Conservation (phyloP, 352 stramenopile genomes). For the Peronospora destructor region DNA sequence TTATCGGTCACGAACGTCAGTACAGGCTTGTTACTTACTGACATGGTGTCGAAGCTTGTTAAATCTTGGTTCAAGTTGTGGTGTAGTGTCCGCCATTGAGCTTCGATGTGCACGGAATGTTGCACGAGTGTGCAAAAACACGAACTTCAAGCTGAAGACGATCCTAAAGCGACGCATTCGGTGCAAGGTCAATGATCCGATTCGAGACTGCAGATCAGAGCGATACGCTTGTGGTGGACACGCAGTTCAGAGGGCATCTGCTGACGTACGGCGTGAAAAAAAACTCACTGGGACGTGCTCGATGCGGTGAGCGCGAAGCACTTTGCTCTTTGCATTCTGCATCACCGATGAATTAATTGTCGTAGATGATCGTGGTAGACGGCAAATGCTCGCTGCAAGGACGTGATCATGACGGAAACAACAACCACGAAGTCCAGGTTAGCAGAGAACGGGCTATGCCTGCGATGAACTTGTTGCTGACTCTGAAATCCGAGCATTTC, state of each 20-base stretch:
- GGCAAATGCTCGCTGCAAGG: conserved; percentile 90
- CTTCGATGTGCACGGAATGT: conserved; percentile 19
- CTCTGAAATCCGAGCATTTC: no score
- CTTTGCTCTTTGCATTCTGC: conserved; percentile 55
- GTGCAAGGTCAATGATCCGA: no score
- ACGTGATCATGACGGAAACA: conserved; percentile 69
- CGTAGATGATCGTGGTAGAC: conserved; percentile 83
- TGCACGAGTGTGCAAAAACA: conserved; percentile 8
- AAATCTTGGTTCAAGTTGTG: no score
- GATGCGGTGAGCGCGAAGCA: conserved; percentile 83
- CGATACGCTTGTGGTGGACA: conserved; percentile 86
- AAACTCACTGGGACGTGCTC: conserved; percentile 87
- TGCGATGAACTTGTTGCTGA: conserved; percentile 78
- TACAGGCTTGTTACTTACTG: conserved; percentile 35
- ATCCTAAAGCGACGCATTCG: no score
- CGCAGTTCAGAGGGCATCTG: conserved; percentile 65
- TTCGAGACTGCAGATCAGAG: no score
- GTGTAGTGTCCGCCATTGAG: conserved; percentile 2
- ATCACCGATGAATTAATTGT: conserved; percentile 22
- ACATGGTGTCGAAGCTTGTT: conserved; percentile 12
- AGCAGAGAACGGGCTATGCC: conserved; percentile 60
- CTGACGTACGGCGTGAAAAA: conserved; percentile 90
- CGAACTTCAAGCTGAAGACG: no score
- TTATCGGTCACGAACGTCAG: conserved; percentile 85
- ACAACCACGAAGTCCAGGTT: conserved; percentile 90